Base-by-base conservation (phyloP, 768 basidiomycete species). In the Hygrocybe punicea region DNA sequence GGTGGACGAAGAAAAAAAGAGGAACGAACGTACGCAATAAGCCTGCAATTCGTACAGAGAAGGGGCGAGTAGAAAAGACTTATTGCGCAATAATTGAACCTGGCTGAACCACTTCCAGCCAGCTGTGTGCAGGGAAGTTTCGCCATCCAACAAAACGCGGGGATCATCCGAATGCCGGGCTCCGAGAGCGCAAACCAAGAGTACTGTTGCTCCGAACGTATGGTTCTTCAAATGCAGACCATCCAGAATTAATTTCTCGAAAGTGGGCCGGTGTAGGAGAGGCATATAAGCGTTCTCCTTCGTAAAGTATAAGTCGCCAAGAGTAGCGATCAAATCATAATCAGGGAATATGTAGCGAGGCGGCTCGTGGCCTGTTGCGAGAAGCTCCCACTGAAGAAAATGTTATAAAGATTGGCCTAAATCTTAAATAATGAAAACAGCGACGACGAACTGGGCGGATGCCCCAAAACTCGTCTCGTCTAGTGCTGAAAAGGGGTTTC, bases 1-100 rank as follows among this genome's bases (percentile, higher is more conserved):
- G 14, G 37, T 19, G 37, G 46, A n/a, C n/a, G n/a, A n/a, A 10
- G 40, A 47, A 24, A 37, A 5, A 45, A 10, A 40, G 40, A 16
- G 6, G n/a, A 21, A 39, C 13, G 40, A 69, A 42, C 82, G 60
- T 68, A 86, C 85, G 62, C 78, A 82, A 78, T 72, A 79, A 42
- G 79, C 78, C 68, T 95, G 93, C 44, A 94, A 69, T 60, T 93
- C 90, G 67, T 84, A 81, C 60, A 94, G 66, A 10, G 82, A 73
- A 1, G 89, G 82, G 4, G 83, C 76, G 0, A 78, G 73, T 16
- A 85, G 76, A 36, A 89, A 76, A 1, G 79, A 79, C 64, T 80
- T 81, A 24, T 85, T 81, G 47, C 85, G 81, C 48, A 86, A 75
- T 58, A 83, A 74, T 51, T 86, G 76, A 8, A 91, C 82, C 64